Evolutionary conservation across 352 stramenopile genomes (phyloP), one percentile per base, ranked within the genome.

Genomic region (Elongisporangium anandrum): DNA sequence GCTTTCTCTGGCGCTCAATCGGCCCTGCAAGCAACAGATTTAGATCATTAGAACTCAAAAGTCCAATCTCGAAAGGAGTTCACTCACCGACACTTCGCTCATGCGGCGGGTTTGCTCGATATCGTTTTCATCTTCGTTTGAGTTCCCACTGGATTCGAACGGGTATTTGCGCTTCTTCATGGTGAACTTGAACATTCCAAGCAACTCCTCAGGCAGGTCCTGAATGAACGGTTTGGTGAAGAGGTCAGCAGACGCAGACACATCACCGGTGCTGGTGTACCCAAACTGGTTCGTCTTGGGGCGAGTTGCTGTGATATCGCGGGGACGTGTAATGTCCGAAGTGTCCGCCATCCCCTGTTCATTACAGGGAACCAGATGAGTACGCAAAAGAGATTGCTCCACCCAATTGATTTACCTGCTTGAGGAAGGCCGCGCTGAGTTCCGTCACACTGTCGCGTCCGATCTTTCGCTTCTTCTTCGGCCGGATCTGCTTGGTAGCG

Each of bases 81-180:
- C 56, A 56, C 64, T 62, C 65, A 91, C 81, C 75, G 70, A 79
- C 21, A 69, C 70, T 12, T 70, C 69, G 19, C 81, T 94, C 69
- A 89, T 78, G 24, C 80, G 80, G 22, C 84, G 79, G 20, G 77
- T 87, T 47, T 88, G 66, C 51, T 94, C 85, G 50, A 91, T 75
- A n/a, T 78, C 70, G 4, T 84, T 63, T 19, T 38, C 34, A 20
- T 55, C 54, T 1, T 68, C 38, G 4, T 63, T 59, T 8, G 72
- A 52, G 23, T 67, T n/a, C n/a, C n/a, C n/a, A n/a, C n/a, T 68
- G 1, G 50, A 61, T 22, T 72, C 61, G 56, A 92, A 92, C 26
- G 79, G 84, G 49, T 94, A 88, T 53, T 90, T 95, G 17, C 73
- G 72, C 71, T 93, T 93, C 68, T 85, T 92, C 88, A 95, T 95